phyloP scores from a whole-genome alignment of 495 filamentous ascomycete genomes.

The Penicillium canariense region DNA sequence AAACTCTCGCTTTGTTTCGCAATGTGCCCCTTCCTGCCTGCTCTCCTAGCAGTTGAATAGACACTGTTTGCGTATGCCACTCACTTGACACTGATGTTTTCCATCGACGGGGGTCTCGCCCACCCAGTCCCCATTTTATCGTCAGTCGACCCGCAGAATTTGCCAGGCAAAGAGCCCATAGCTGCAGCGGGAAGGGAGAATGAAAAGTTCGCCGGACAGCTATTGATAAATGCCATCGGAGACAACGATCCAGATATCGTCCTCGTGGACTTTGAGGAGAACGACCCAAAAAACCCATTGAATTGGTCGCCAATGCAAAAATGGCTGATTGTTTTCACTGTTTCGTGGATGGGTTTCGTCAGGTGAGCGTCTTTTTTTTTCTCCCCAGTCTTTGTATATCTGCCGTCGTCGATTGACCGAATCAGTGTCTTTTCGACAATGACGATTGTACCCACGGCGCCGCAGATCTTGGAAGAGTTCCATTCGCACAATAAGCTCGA shows the following conservation, averaged over 20 bases:
- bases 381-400: not conserved
- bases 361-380: not conserved
- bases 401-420: not conserved
- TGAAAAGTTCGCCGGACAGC: not conserved
- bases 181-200: not conserved
- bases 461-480: slow-evolving; percentile 5
- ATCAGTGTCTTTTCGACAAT: slow-evolving; percentile 4
- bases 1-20: not conserved
- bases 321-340: slow-evolving; percentile 8
- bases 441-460: slow-evolving; percentile 2
- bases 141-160: not conserved
- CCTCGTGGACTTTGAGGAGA: slow-evolving; percentile 1
- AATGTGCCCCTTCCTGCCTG: not conserved
- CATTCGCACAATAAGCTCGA: slow-evolving; percentile 6
- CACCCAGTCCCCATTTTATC: slow-evolving; percentile 6
- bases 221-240: not conserved
- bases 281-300: slow-evolving; percentile 4
- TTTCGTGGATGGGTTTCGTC: not conserved
- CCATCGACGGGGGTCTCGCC: not conserved
- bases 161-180: not conserved
- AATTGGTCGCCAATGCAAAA: slow-evolving; percentile 11
- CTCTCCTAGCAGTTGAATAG: slow-evolving; percentile 1
- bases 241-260: not conserved
- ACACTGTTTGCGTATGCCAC: not conserved
- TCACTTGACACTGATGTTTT: not conserved